Percentiles rank a stretch among this genome's conserved stretches.
Evolutionary conservation across 1,284 basidiomycete species (phyloP).

Genomic region (Ceratobasidium sp.): DNA sequence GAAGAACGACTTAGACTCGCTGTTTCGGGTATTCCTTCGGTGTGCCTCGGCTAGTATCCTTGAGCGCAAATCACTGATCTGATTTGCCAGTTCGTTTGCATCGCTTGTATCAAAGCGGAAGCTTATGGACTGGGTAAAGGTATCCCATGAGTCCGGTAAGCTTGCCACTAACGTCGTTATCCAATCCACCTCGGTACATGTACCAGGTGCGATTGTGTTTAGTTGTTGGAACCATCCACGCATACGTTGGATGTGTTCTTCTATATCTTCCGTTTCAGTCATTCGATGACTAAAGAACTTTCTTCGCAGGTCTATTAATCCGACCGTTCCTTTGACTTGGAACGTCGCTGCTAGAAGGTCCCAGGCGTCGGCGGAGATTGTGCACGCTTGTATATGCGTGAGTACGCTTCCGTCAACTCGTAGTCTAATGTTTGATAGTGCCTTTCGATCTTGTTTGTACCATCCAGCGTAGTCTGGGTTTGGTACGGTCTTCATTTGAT

Average conservation of each 20-base stretch:
- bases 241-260: slow-evolving; percentile 15
- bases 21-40: not conserved
- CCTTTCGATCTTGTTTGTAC: not conserved
- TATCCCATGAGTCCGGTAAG: slow-evolving; percentile 24
- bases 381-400: slow-evolving; percentile 21
- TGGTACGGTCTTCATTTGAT: not conserved
- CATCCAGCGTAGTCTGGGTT: not conserved
- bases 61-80: slow-evolving; percentile 4
- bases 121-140: slow-evolving; percentile 19
- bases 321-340: slow-evolving; percentile 20
- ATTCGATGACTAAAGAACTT: slow-evolving; percentile 17
- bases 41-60: slow-evolving; percentile 1
- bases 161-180: slow-evolving; percentile 17
- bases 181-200: slow-evolving; percentile 14
- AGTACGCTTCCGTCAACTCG: not conserved
- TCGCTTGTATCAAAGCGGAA: not conserved
- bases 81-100: not conserved
- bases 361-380: slow-evolving; percentile 2
- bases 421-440: not conserved
- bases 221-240: slow-evolving; percentile 17
- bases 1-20: not conserved
- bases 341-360: slow-evolving; percentile 2
- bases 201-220: not conserved
- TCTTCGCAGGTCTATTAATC: slow-evolving; percentile 3
- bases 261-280: not conserved